Evolutionary conservation across 257 asterid genomes (phyloP).

Genomic region (Scutellaria barbata): DNA sequence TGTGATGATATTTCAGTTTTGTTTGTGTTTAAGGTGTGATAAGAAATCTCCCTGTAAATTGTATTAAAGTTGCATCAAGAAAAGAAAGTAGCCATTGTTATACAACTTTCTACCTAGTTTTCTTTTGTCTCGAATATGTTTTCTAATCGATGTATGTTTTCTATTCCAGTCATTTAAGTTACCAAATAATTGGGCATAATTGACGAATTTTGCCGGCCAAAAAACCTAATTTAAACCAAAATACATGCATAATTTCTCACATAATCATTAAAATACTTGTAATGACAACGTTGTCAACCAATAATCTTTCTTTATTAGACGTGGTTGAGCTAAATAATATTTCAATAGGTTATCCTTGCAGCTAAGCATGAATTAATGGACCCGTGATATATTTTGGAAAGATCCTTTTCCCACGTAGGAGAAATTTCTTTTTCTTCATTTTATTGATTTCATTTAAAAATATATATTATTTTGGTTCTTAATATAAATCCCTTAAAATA

Average conservation of each 20-base stretch:
- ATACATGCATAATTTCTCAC: not conserved
- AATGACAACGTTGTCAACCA: not conserved
- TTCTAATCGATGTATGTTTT: too few relatives aligned
- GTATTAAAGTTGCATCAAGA: slow-evolving; percentile 31
- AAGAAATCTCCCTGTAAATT: not conserved
- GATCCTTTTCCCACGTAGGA: slow-evolving; percentile 11
- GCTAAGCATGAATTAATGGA: not conserved
- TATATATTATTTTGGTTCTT: too few relatives aligned
- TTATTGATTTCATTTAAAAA: too few relatives aligned
- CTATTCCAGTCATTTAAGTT: too few relatives aligned
- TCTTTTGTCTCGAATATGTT: too few relatives aligned
- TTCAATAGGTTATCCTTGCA: not conserved
- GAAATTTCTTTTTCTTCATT: slow-evolving; percentile 2
- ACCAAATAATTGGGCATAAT: not conserved
- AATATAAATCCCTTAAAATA: too few relatives aligned
- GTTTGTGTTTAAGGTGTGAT: slow-evolving; percentile 5
- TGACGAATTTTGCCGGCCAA: not conserved
- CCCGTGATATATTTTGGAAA: slow-evolving; percentile 3
- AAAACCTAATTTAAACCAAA: slow-evolving; percentile 3
- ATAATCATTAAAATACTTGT: not conserved
- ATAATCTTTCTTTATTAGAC: not conserved
- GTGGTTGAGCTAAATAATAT: not conserved
- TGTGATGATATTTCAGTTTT: slow-evolving; percentile 7
- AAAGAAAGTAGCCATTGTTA: slow-evolving; percentile 17
- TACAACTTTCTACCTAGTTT: not conserved